phyloP scores from a whole-genome alignment of 805 yeast genomes.

The Schwanniomyces sp. region DNA sequence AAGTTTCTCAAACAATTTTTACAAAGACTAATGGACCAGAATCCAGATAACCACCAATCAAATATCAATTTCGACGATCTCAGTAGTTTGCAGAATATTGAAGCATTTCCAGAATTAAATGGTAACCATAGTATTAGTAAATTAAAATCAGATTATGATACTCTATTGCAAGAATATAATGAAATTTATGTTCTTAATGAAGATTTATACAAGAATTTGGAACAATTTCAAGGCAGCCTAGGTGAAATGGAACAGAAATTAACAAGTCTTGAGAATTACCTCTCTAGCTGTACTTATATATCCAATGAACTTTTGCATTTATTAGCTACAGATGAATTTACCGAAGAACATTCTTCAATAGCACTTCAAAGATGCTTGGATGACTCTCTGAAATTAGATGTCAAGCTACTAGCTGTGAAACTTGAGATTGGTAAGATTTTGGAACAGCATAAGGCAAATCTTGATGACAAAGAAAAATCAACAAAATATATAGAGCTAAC shows the following conservation, averaged over 20 bases:
- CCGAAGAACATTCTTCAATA: conserved; percentile 15
- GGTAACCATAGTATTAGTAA: conserved; percentile 8
- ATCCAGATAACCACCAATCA: neutral
- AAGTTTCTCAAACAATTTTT: conserved; percentile 40
- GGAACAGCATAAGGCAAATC: conserved; percentile 1
- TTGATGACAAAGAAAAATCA: conserved; percentile 4
- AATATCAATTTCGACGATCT: conserved; percentile 14
- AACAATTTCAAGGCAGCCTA: conserved; percentile 31
- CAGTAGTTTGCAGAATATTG: conserved; percentile 16
- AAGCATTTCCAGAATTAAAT: conserved; percentile 8
- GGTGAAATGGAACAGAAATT: conserved; percentile 25
- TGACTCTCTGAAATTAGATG: conserved; percentile 16
- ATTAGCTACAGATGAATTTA: conserved; percentile 15
- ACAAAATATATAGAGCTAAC: conserved; percentile 14
- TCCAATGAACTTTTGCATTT: conserved; percentile 19
- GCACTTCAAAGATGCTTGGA: conserved; percentile 15
- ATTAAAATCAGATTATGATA: conserved; percentile 18
- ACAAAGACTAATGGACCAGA: conserved; percentile 32
- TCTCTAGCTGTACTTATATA: conserved; percentile 13
- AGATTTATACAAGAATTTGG: conserved; percentile 37
- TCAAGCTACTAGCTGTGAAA: conserved; percentile 21
- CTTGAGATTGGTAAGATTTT: conserved; percentile 16
- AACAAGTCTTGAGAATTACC: conserved; percentile 8
- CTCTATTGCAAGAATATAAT: conserved; percentile 25
- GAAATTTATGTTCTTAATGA: conserved; percentile 37